Evolutionary conservation across 78 protist genomes (phyloP).

Genomic region (Polysphondylium violaceum): DNA sequence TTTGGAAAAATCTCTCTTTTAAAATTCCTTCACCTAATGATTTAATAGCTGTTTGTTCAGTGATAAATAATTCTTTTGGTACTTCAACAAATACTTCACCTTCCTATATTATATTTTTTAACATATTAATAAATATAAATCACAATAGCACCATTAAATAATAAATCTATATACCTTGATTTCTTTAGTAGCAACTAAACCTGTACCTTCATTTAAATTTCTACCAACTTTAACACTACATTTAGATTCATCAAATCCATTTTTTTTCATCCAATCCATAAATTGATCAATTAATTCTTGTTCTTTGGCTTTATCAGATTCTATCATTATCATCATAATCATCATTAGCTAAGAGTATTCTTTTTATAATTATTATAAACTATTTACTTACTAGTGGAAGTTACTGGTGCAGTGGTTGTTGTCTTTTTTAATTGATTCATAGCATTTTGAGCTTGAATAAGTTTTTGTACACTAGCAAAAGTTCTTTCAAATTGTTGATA

Average conservation of each 20-base stretch:
- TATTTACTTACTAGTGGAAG: neutral
- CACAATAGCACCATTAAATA: too few species aligned
- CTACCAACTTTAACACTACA: slow-evolving; percentile 46
- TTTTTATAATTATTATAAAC: too few species aligned
- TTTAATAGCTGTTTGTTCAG: neutral
- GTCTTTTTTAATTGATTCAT: neutral
- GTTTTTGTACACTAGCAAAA: slow-evolving; percentile 10
- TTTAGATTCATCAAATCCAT: slow-evolving; percentile 37
- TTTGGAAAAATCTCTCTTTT: slow-evolving; percentile 1
- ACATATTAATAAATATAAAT: too few species aligned
- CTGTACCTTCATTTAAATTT: slow-evolving; percentile 39
- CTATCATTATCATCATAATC: too few species aligned
- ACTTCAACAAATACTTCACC: slow-evolving; percentile 40
- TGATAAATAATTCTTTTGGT: slow-evolving; percentile 26
- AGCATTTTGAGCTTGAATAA: slow-evolving; percentile 16
- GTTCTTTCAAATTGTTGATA: slow-evolving; percentile 5
- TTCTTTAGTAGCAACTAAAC: slow-evolving; percentile 39
- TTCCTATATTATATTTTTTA: slow-evolving; percentile 4
- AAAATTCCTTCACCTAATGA: neutral
- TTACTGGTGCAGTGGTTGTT: neutral
- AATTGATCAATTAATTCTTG: slow-evolving; percentile 11
- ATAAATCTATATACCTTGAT: neutral
- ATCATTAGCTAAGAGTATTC: too few species aligned
- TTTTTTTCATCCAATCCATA: slow-evolving; percentile 35
- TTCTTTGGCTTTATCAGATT: slow-evolving; percentile 7